Evolutionary conservation across 805 yeast species (phyloP).

Genomic region (Ogataea paraovalis): DNA sequence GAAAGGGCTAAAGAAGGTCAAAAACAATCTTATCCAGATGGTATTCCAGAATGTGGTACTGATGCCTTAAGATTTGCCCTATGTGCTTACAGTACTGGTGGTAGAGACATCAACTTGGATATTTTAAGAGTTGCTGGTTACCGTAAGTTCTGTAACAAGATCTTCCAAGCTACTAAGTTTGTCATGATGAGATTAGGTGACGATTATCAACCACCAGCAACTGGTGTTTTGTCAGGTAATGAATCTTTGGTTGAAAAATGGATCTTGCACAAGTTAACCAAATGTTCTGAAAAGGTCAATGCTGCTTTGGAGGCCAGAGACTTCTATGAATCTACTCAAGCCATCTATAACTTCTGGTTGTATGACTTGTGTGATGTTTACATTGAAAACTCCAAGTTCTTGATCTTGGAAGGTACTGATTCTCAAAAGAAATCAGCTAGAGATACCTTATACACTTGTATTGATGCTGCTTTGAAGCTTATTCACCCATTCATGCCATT

Average conservation of each 20-base stretch:
- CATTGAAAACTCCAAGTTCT: conserved; percentile 93
- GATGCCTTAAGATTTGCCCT: conserved; percentile 97
- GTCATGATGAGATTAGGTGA: conserved; percentile 90
- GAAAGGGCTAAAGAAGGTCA: conserved; percentile 88
- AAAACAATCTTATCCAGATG: conserved; percentile 84
- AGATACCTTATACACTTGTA: conserved; percentile 88
- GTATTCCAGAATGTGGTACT: conserved; percentile 99
- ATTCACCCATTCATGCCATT: conserved; percentile 99
- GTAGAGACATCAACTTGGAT: conserved; percentile 95
- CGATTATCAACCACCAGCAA: conserved; percentile 78
- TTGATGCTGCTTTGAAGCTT: conserved; percentile 85
- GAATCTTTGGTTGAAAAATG: conserved; percentile 94
- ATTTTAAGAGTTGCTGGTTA: conserved; percentile 97
- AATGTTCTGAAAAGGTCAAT: conserved; percentile 61
- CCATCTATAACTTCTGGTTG: conserved; percentile 91
- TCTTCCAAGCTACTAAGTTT: conserved; percentile 97
- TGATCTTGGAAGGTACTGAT: conserved; percentile 86
- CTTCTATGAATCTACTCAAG: conserved; percentile 81
- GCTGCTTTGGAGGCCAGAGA: conserved; percentile 77
- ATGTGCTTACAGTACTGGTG: conserved; percentile 98
- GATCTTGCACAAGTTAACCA: conserved; percentile 84
- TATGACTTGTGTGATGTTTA: conserved; percentile 94
- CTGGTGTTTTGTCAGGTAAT: conserved; percentile 57
- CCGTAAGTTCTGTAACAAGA: conserved; percentile 99
- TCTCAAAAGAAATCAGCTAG: conserved; percentile 85